Conservation (phyloP, 345 rosid genomes). For the Anacardium occidentale region DNA sequence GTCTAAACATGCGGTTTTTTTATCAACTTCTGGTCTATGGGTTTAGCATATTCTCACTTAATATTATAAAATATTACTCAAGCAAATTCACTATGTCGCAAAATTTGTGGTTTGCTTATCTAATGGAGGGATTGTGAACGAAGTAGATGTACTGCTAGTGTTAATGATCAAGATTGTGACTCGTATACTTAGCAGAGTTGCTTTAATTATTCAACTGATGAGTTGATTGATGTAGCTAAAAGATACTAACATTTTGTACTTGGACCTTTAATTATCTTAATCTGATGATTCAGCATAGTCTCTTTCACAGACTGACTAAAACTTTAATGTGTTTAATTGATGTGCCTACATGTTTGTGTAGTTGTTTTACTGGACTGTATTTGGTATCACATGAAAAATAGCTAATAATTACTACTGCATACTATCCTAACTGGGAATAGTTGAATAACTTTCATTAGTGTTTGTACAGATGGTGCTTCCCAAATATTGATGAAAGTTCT, state of each 20-base stretch:
- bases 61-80: neutral
- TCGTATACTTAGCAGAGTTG: neutral
- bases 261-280: neutral
- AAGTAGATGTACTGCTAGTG: neutral
- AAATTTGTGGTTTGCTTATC: neutral
- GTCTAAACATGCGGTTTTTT: neutral
- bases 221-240: neutral
- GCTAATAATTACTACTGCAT: neutral
- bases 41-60: neutral
- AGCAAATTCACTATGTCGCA: neutral
- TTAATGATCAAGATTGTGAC: neutral
- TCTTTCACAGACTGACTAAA: neutral
- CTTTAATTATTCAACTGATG: neutral
- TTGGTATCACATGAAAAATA: neutral
- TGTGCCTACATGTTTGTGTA: neutral
- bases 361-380: neutral
- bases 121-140: neutral
- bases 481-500: conserved; percentile 53
- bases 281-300: neutral
- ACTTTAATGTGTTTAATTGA: neutral
- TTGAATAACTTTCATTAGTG: conserved; percentile 14
- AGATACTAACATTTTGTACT: no score
- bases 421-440: neutral
- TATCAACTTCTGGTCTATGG: neutral
- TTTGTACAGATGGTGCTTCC: conserved; percentile 63